Percentiles rank a stretch among this genome's conserved stretches.
These are phyloP conservation scores for Phaeosphaeriaceae sp. DNA, from an alignment of 2,329 filamentous ascomycete species.

Conservation along the genomic window DNA sequence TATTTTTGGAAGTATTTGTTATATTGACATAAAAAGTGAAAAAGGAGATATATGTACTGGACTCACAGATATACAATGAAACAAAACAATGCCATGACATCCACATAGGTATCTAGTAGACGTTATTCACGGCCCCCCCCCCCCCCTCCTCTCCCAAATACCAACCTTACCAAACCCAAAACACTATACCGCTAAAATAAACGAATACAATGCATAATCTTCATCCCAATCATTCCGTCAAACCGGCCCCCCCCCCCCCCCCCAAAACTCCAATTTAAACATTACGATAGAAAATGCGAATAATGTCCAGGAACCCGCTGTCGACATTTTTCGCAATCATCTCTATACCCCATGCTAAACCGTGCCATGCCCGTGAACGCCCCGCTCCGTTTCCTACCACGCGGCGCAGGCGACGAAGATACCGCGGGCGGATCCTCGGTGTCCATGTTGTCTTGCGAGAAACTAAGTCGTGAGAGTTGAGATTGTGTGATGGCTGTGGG, in stretches of 20 bases:
- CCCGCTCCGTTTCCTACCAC: slow-evolving; percentile 48
- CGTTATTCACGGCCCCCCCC: too few relatives aligned
- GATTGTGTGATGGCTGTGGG: slow-evolving; percentile 46
- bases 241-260: too few relatives aligned
- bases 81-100: too few relatives aligned
- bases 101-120: too few relatives aligned
- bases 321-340: slow-evolving; percentile 58
- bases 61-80: too few relatives aligned
- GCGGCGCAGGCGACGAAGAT: slow-evolving; percentile 27
- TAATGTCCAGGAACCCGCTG: slow-evolving; percentile 57
- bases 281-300: slow-evolving; percentile 52
- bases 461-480: slow-evolving; percentile 47
- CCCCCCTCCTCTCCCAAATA: too few relatives aligned
- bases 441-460: slow-evolving; percentile 47
- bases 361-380: slow-evolving; percentile 47
- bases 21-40: too few relatives aligned
- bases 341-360: slow-evolving; percentile 57
- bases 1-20: too few relatives aligned
- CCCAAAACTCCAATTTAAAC: too few relatives aligned
- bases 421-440: slow-evolving; percentile 16
- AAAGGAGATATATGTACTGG: too few relatives aligned
- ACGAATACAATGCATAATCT: not conserved
- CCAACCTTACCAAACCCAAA: too few relatives aligned
- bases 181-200: not conserved
- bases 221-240: not conserved